Conservation (phyloP, 805 yeast species). For the Sugiyamaella smithiae region DNA sequence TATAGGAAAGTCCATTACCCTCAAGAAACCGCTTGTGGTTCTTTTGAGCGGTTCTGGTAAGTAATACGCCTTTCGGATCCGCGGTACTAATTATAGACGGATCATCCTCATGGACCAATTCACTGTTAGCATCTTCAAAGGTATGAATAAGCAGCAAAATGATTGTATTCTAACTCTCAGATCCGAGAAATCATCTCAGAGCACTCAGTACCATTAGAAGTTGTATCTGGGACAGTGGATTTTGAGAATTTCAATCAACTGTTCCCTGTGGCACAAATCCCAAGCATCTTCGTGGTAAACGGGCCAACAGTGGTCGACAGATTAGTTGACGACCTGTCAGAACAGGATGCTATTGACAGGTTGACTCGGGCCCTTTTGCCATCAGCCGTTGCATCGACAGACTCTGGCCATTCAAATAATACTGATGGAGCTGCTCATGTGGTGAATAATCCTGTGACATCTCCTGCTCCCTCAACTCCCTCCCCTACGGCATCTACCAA, state of each 20-base stretch:
- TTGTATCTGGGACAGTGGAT: constrained; percentile 43
- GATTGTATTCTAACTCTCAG: background rate
- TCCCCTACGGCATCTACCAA: background rate
- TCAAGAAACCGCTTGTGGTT: constrained; percentile 20
- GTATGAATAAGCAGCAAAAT: background rate
- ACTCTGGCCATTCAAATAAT: background rate
- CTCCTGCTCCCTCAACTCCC: background rate
- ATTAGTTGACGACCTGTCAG: constrained; percentile 37
- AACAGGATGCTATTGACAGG: constrained; percentile 18
- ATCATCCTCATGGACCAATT: constrained; percentile 8
- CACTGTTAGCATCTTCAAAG: constrained; percentile 1
- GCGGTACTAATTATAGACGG: background rate
- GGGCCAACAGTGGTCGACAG: constrained; percentile 47
- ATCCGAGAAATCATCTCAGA: background rate
- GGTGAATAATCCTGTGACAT: constrained; percentile 7
- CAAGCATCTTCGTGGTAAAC: constrained; percentile 56
- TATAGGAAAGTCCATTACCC: constrained; percentile 16
- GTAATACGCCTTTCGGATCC: background rate
- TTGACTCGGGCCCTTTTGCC: background rate
- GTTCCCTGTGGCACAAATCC: constrained; percentile 51
- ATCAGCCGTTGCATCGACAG: background rate
- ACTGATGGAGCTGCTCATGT: background rate
- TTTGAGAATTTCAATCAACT: constrained; percentile 51
- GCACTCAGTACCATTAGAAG: constrained; percentile 40
- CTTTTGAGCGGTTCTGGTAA: constrained; percentile 11